Conservation (phyloP, 176 grass and related monocot species). For the Carex parvula region DNA sequence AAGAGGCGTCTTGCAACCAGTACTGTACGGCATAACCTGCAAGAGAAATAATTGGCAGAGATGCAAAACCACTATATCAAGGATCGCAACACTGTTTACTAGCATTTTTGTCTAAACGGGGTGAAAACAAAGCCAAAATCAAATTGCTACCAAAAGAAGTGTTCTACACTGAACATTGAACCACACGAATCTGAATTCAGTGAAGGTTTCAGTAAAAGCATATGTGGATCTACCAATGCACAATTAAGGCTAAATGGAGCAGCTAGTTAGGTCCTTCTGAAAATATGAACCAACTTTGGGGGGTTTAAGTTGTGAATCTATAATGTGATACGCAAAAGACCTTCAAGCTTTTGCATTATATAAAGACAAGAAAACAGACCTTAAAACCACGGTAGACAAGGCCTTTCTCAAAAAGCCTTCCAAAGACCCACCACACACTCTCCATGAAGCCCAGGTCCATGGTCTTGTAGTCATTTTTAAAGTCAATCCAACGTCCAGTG, state of each 20-base stretch:
- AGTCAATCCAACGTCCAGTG: conserved; percentile 87
- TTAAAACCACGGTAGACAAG: conserved; percentile 93
- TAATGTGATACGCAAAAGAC: neutral
- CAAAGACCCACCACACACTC: conserved; percentile 92
- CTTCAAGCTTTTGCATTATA: neutral
- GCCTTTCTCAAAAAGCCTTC: conserved; percentile 62
- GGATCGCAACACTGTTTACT: neutral
- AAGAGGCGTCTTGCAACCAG: conserved; percentile 87
- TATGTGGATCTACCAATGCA: neutral
- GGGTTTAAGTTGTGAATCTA: too few species aligned
- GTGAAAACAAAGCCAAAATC: neutral
- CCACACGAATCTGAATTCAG: neutral
- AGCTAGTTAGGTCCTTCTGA: neutral
- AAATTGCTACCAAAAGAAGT: neutral
- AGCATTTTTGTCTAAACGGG: neutral
- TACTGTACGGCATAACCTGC: conserved; percentile 99
- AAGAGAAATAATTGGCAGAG: conserved; percentile 25
- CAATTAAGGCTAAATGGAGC: conserved; percentile 8
- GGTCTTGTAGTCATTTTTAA: conserved; percentile 89
- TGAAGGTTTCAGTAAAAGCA: neutral
- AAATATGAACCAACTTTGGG: neutral
- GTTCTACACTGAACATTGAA: neutral
- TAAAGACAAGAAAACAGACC: conserved; percentile 32
- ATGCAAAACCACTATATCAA: neutral
- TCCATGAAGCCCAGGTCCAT: conserved; percentile 94